Evolutionary conservation across 352 stramenopile genomes (phyloP).

Genomic region (Discostella stelligera): DNA sequence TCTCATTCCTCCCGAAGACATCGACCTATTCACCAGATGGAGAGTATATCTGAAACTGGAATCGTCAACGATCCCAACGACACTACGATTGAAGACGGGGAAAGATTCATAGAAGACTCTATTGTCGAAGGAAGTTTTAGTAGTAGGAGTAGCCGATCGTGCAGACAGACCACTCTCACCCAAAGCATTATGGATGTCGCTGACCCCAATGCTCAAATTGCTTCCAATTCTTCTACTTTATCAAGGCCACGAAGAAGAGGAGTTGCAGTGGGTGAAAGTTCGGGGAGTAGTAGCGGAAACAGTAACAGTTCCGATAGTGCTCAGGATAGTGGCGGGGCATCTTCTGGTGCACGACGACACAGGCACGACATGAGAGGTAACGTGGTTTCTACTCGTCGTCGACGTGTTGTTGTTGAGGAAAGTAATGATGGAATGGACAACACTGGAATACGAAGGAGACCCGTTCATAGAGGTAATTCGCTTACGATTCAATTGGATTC

Average conservation of each 20-base stretch:
- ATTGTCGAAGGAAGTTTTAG: background rate
- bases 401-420: background rate
- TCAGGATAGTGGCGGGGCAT: background rate
- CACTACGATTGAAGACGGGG: conserved; percentile 1
- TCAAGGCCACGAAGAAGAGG: conserved; percentile 13
- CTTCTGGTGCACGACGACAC: conserved; percentile 1
- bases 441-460: conserved; percentile 10
- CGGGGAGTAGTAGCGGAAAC: conserved; percentile 13
- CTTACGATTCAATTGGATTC: conserved; percentile 53
- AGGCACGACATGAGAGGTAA: background rate
- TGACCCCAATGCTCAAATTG: background rate
- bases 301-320: conserved; percentile 12
- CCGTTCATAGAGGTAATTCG: conserved; percentile 5
- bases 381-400: background rate
- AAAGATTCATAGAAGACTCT: conserved; percentile 9
- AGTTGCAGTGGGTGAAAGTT: background rate
- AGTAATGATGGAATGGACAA: conserved; percentile 4
- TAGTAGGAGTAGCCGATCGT: background rate
- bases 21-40: conserved; percentile 21
- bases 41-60: conserved; percentile 34
- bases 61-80: conserved; percentile 6
- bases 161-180: background rate
- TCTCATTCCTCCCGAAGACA: conserved; percentile 5
- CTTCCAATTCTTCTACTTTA: conserved; percentile 13
- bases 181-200: background rate